These are phyloP conservation scores for Silybum marianum DNA, from an alignment of 129 eudicot genomes.

Conservation along the genomic window DNA sequence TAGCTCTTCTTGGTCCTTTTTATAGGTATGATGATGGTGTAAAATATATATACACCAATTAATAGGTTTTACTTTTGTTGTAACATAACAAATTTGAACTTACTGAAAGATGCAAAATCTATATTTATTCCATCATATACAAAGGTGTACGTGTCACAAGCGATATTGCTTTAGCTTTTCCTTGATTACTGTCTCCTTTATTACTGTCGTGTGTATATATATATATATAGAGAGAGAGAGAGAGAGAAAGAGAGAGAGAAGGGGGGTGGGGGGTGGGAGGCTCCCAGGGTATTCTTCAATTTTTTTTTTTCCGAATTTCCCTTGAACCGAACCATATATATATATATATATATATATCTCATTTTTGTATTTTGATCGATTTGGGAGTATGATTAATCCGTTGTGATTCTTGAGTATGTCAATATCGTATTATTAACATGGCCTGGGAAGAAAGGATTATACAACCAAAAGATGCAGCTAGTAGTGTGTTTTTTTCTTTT, in stretches of 20 bases:
- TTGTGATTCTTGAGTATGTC: no score
- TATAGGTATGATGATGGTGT: conserved; percentile 14
- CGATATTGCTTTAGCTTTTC: conserved; percentile 7
- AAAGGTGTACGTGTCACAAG: background rate
- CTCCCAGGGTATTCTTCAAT: no score
- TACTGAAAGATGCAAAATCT: conserved; percentile 19
- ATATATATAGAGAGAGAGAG: no score
- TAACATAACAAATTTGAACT: conserved; percentile 15
- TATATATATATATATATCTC: background rate
- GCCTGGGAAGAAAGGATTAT: no score
- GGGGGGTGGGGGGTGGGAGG: no score
- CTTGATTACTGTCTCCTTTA: background rate
- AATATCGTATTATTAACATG: no score
- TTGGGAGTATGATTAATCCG: background rate
- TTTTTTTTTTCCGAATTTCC: no score
- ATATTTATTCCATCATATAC: background rate
- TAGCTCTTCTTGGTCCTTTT: background rate
- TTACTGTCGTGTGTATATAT: no score
- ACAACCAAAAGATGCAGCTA: background rate
- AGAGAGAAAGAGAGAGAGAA: no score
- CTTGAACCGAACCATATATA: no score
- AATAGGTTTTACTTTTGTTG: conserved; percentile 13
- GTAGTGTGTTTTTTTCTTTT: background rate
- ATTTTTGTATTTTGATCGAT: background rate
- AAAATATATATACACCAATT: conserved; percentile 9